phyloP scores from a whole-genome alignment of 768 basidiomycete genomes.

The Leccinum disarticulatum region DNA sequence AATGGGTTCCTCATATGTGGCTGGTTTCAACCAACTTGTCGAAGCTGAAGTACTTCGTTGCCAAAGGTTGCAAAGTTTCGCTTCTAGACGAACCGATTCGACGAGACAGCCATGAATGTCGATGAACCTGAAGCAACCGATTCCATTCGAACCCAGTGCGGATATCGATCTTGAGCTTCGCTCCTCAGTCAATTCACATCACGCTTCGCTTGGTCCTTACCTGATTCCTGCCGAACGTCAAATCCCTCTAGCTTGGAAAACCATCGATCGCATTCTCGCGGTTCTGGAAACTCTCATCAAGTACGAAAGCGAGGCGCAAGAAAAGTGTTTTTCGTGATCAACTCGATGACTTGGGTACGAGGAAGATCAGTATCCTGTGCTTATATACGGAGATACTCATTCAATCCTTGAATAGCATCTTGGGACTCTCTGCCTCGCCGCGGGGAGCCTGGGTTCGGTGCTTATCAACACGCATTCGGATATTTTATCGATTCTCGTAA shows the following conservation, averaged over 20 bases:
- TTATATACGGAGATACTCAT: background rate
- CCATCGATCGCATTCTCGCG: conserved; percentile 85
- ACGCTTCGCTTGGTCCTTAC: conserved; percentile 40
- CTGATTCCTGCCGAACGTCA: conserved; percentile 62
- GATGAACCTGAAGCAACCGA: conserved; percentile 25
- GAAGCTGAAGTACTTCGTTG: conserved; percentile 78
- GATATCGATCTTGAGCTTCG: conserved; percentile 38
- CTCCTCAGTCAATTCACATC: conserved; percentile 28
- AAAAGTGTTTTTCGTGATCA: conserved; percentile 27
- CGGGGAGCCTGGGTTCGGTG: conserved; percentile 55
- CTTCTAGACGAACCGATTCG: conserved; percentile 50
- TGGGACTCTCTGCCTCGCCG: conserved; percentile 86
- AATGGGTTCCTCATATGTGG: conserved; percentile 96
- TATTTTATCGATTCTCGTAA: conserved; percentile 61
- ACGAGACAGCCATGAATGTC: conserved; percentile 25
- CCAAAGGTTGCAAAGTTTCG: conserved; percentile 63
- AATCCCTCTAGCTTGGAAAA: conserved; percentile 83
- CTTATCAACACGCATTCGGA: conserved; percentile 66
- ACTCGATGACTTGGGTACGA: conserved; percentile 61
- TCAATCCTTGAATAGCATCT: conserved; percentile 52
- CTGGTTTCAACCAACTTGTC: conserved; percentile 61
- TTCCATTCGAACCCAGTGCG: conserved; percentile 43
- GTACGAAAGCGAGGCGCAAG: conserved; percentile 12
- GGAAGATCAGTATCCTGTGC: conserved; percentile 55
- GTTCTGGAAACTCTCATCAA: conserved; percentile 51